Conservation (phyloP, 768 basidiomycete genomes). For the Suillus subaureus region DNA sequence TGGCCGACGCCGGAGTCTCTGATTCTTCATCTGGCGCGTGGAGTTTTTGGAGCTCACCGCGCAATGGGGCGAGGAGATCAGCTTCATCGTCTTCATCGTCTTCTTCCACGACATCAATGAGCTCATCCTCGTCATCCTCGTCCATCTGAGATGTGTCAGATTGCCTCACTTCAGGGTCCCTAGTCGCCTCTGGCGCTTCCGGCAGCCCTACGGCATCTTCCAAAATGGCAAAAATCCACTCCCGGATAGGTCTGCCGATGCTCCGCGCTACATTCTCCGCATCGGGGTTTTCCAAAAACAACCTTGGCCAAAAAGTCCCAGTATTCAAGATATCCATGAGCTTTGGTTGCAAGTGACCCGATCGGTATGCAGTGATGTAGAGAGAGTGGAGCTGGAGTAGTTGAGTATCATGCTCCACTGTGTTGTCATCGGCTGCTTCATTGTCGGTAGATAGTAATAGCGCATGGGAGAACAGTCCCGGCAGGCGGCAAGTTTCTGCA, state of each 20-base stretch:
- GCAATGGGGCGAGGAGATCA: slow-evolving; percentile 70
- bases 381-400: slow-evolving; percentile 40
- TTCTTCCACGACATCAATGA: slow-evolving; percentile 68
- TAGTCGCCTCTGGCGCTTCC: slow-evolving; percentile 24
- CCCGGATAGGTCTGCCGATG: slow-evolving; percentile 62
- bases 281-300: slow-evolving; percentile 83
- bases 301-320: slow-evolving; percentile 66
- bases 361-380: slow-evolving; percentile 67
- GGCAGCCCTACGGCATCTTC: slow-evolving; percentile 70
- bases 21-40: slow-evolving; percentile 43
- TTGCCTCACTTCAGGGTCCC: slow-evolving; percentile 24
- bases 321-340: slow-evolving; percentile 62
- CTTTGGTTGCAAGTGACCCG: slow-evolving; percentile 57
- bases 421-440: background rate
- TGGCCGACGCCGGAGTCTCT: slow-evolving; percentile 32
- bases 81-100: slow-evolving; percentile 47
- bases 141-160: slow-evolving; percentile 32
- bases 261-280: slow-evolving; percentile 63
- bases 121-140: slow-evolving; percentile 56
- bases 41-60: slow-evolving; percentile 64
- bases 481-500: slow-evolving; percentile 55
- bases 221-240: slow-evolving; percentile 69
- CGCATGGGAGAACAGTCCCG: slow-evolving; percentile 52
- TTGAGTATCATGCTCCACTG: slow-evolving; percentile 19
- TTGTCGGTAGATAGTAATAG: slow-evolving; percentile 25